Base-by-base conservation (phyloP, 2,329 filamentous ascomycete species). In the Monilinia fructicola region DNA sequence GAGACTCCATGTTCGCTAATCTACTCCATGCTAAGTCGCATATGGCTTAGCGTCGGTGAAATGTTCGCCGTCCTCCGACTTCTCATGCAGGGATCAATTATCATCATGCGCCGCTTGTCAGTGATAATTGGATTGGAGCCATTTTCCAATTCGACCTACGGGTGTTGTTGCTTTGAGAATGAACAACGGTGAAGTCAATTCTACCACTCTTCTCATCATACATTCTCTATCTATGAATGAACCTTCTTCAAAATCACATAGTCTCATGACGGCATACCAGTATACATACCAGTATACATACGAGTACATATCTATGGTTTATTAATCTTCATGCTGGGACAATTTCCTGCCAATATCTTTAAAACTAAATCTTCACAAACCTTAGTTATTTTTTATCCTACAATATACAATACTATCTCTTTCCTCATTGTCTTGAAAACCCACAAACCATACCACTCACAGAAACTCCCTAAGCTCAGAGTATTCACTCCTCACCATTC, bases 381-480 rank as follows among this genome's bases (percentile, higher is more conserved):
- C 56, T 35, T 59, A 7, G n/a, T 23, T 52, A 31, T 38, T 61
- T 60, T 61, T 61, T 61, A 61, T 61, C 58, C 21, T 26, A 11
- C 35, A 40, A 2, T 10, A 14, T 42, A 42, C 40, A 42, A 16
- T 16, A 42, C 40, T 38, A n/a, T 61, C 44, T 26, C 31, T 50
- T 38, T 12, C 58, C 31, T 26, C 44, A 38, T 50, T 50, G 10
- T 60, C 58, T 16, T 14, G 18, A 38, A 61, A 18, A 26, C 58
- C 44, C 58, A 50, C 46, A 50, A 60, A 50, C 44, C 48, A 18
- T 38, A 48, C n/a, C 35, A 38, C n/a, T 38, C 35, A 35, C 42
- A 42, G 56, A 18, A 50, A 18, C 14, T 16, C 9, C 9, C 55
- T 21, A 7, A 12, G 4, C 10, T 38, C 2, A 28, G 23, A 23